Percentiles rank a stretch among this genome's conserved stretches.
phyloP scores from a whole-genome alignment of 192 early-diverging fungal species.

The Powellomyces hirtus region DNA sequence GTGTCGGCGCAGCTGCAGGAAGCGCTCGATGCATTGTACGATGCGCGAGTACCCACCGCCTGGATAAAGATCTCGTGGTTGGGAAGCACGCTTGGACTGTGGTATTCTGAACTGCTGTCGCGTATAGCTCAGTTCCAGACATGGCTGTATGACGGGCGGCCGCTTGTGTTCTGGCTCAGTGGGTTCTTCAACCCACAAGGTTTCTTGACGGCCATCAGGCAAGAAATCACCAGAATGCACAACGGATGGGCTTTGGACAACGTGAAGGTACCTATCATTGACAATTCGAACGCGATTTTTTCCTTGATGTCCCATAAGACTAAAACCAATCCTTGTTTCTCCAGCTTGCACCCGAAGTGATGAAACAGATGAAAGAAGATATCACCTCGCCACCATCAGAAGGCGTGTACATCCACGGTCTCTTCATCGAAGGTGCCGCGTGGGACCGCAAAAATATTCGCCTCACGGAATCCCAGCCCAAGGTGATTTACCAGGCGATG shows the following conservation, averaged over 20 bases:
- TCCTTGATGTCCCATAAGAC: neutral
- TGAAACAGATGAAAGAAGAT: slow-evolving; percentile 74
- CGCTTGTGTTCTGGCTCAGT: slow-evolving; percentile 63
- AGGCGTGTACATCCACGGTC: slow-evolving; percentile 66
- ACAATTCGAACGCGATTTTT: neutral
- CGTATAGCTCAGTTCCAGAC: slow-evolving; percentile 57
- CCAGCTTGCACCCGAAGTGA: slow-evolving; percentile 60
- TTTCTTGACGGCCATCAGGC: slow-evolving; percentile 65
- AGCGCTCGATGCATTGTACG: slow-evolving; percentile 62
- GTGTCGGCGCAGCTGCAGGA: slow-evolving; percentile 54
- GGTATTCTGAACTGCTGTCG: slow-evolving; percentile 56
- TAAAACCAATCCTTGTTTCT: slow-evolving; percentile 11
- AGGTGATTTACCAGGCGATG: slow-evolving; percentile 62
- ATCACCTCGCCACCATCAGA: slow-evolving; percentile 58
- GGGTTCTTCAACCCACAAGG: slow-evolving; percentile 70
- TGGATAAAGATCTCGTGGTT: slow-evolving; percentile 66
- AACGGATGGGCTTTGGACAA: slow-evolving; percentile 62
- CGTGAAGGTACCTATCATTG: slow-evolving; percentile 62
- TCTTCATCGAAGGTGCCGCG: slow-evolving; percentile 67
- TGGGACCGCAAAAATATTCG: slow-evolving; percentile 67
- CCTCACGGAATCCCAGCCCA: slow-evolving; percentile 60
- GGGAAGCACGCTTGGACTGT: slow-evolving; percentile 54
- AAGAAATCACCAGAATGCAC: slow-evolving; percentile 63
- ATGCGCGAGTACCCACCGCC: slow-evolving; percentile 55
- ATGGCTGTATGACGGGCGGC: slow-evolving; percentile 63